Conservation (phyloP, 2,329 filamentous ascomycete species). For the Elsinoe ampelina region DNA sequence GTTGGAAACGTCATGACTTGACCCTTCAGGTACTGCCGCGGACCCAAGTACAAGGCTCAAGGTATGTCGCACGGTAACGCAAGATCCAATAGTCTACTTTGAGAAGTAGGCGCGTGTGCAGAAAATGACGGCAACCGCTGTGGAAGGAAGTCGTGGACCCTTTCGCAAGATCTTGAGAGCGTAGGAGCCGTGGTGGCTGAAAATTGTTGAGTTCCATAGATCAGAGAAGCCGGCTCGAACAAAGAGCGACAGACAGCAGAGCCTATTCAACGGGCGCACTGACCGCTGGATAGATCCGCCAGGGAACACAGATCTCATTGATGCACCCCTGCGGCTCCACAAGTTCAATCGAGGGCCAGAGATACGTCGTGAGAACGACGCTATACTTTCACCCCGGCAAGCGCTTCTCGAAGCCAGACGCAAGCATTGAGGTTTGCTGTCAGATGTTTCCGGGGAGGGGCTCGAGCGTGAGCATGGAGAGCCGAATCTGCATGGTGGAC, state of each 20-base stretch:
- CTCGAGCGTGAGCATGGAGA: not conserved
- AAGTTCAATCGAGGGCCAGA: not conserved
- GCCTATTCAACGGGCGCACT: not conserved
- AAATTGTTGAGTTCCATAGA: not conserved
- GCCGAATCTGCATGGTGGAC: not conserved
- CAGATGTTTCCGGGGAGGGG: no score
- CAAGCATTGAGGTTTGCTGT: no score
- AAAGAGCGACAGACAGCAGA: not conserved
- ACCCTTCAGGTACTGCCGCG: not conserved
- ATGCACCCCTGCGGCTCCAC: not conserved
- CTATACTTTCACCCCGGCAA: no score
- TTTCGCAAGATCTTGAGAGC: not conserved
- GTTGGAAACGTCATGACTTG: slow-evolving; percentile 3
- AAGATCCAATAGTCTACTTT: not conserved
- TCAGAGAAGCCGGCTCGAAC: not conserved
- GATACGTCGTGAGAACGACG: no score
- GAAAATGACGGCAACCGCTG: not conserved
- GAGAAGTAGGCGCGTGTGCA: not conserved
- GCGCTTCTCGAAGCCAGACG: no score
- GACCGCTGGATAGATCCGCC: slow-evolving; percentile 1
- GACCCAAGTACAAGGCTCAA: not conserved
- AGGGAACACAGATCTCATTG: not conserved
- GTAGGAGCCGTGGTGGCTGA: not conserved
- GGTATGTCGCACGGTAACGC: not conserved
- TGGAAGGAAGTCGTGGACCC: not conserved